Evolutionary conservation across 768 basidiomycete species (phyloP), one percentile per base, ranked within the genome.

Genomic region (Lepiota brunneoincarnata): DNA sequence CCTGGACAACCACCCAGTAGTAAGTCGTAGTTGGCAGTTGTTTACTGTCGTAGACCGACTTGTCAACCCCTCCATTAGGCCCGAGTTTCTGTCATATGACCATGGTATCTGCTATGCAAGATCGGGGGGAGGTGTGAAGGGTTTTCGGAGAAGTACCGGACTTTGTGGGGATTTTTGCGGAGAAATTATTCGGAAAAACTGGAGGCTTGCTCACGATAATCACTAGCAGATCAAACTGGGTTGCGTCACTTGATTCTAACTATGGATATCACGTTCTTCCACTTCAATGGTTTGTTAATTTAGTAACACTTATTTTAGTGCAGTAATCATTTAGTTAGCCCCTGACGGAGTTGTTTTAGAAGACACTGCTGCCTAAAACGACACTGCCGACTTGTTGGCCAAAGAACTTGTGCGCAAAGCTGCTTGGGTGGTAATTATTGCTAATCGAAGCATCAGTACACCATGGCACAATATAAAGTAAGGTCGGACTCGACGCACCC

Each of bases 401-500:
- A 18, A 71, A 72, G 60, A 69, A 71, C 31, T 70, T 67, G 62
- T 79, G 73, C 1, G 75, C 76, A 35, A 69, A 70, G 52, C 82
- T 75, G 45, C 73, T 72, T 11, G 82, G 78, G 56, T 83, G 82
- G 58, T 75, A 79, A 61, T 79, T 73, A 55, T 83, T 80, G 12
- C 81, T 31, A 9, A 9, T 82, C 49, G 4, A 51, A 26, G n/a
- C 37, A 50, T 34, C 14, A n/a, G 23, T 7, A 43, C 34, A 37
- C 50, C 35, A 31, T 31, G 31, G 7, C 24, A 15, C 14, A 9
- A 21, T 11, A 21, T 47, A 37, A 34, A n/a, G 17, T 12, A 35
- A 46, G 11, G 12, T 4, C 17, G 50, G 26, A 43, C 10, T 15
- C 18, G 0, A 44, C 77, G 53, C 57, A 81, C 80, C 76, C 78